Percentiles rank a stretch among this genome's conserved stretches.
phyloP scores from a whole-genome alignment of 148 eudicot genomes.

The Chenopodium berlandieri region DNA sequence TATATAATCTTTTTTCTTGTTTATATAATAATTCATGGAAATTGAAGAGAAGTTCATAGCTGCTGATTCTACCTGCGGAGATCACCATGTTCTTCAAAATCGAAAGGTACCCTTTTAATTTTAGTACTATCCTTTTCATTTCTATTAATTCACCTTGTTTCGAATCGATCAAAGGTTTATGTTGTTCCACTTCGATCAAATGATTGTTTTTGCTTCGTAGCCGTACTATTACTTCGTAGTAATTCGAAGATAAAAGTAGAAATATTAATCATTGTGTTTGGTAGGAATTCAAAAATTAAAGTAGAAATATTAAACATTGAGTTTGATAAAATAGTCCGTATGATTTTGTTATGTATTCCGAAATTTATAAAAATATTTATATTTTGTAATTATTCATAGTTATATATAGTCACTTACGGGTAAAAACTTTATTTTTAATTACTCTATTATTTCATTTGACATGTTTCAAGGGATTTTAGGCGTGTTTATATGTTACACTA shows the following conservation, averaged over 20 bases:
- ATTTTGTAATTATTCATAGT: too few species aligned
- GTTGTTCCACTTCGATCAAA: background rate
- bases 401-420: too few species aligned
- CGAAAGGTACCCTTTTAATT: conserved; percentile 29
- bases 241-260: background rate
- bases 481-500: too few species aligned
- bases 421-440: too few species aligned
- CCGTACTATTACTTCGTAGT: too few species aligned
- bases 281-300: background rate
- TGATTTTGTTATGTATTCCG: too few species aligned
- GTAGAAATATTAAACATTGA: background rate
- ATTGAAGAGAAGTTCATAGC: conserved; percentile 31
- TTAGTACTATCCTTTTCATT: background rate
- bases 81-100: conserved; percentile 23
- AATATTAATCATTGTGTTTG: too few species aligned
- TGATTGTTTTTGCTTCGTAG: background rate
- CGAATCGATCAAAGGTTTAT: background rate
- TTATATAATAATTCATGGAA: conserved; percentile 29
- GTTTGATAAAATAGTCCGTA: too few species aligned
- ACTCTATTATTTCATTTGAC: too few species aligned
- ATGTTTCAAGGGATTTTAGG: too few species aligned
- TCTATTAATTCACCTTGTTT: background rate
- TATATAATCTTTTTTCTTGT: background rate
- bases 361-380: too few species aligned
- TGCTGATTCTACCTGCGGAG: conserved; percentile 14